phyloP scores from a whole-genome alignment of 345 rosid genomes.

The Lumnitzera littorea region DNA sequence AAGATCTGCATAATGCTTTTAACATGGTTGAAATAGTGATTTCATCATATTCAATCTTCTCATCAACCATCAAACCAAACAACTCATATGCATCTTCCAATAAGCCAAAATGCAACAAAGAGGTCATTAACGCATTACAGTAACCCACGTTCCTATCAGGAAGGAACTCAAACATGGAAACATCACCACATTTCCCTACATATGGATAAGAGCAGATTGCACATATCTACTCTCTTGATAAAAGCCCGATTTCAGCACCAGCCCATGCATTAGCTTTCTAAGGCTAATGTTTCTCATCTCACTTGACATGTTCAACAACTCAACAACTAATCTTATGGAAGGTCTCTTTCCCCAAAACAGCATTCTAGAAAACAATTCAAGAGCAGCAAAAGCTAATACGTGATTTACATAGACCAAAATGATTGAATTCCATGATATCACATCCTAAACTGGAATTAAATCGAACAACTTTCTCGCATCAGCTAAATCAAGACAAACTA shows the following conservation, averaged over 20 bases:
- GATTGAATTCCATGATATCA: constrained; percentile 78
- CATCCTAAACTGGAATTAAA: constrained; percentile 36
- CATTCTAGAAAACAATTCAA: constrained; percentile 53
- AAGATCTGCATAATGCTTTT: constrained; percentile 52
- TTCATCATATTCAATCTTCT: constrained; percentile 60
- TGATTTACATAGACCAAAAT: constrained; percentile 35
- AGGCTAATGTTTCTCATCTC: constrained; percentile 25
- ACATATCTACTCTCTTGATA: constrained; percentile 31
- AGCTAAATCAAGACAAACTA: constrained; percentile 26
- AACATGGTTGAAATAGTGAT: constrained; percentile 52
- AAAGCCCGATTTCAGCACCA: constrained; percentile 54
- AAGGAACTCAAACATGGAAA: constrained; percentile 31
- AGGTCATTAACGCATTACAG: constrained; percentile 66
- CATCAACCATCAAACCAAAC: constrained; percentile 69
- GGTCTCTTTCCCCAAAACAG: constrained; percentile 65
- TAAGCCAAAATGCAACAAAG: constrained; percentile 49
- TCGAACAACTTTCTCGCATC: constrained; percentile 45
- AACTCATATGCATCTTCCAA: constrained; percentile 52
- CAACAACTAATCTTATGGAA: constrained; percentile 47
- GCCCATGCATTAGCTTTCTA: constrained; percentile 68
- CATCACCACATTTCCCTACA: constrained; percentile 76
- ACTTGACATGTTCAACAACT: constrained; percentile 55
- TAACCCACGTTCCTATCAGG: constrained; percentile 35
- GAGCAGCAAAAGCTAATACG: constrained; percentile 37
- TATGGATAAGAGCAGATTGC: constrained; percentile 61